Evolutionary conservation across 306 rosid species (phyloP).

Genomic region (Calophaca sinica): DNA sequence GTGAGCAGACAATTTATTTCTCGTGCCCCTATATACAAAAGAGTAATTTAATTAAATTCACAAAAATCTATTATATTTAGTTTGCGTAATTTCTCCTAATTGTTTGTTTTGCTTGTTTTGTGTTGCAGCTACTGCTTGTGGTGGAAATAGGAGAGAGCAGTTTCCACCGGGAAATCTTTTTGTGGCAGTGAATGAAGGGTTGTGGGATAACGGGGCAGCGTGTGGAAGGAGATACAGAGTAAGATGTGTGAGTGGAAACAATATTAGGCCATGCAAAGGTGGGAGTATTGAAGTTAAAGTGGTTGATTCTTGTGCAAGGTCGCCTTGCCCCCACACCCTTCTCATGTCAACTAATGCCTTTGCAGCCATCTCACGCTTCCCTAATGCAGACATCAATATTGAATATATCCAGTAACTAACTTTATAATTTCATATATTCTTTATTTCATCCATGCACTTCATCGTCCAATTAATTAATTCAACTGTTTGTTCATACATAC

Average conservation of each 20-base stretch:
- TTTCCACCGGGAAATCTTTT: constrained; percentile 62
- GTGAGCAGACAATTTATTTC: constrained; percentile 41
- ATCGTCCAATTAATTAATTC: not conserved
- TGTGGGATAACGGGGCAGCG: constrained; percentile 85
- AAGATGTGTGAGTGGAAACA: constrained; percentile 70
- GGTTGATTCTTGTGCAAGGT: constrained; percentile 59
- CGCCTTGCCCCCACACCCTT: constrained; percentile 60
- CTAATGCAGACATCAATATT: constrained; percentile 56
- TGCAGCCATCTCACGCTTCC: constrained; percentile 58
- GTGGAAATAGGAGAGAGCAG: constrained; percentile 51
- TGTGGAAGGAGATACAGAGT: constrained; percentile 77
- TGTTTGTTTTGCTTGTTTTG: not conserved
- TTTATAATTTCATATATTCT: not conserved
- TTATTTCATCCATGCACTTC: not conserved
- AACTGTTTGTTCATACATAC: not conserved
- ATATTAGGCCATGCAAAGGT: constrained; percentile 68
- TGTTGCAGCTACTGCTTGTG: constrained; percentile 63
- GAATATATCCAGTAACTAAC: constrained; percentile 63
- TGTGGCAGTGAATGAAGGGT: constrained; percentile 69
- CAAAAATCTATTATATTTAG: no score
- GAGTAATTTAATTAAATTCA: no score
- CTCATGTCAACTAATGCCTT: constrained; percentile 65
- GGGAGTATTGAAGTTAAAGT: constrained; percentile 65
- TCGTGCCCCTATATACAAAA: no score
- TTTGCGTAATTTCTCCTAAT: not conserved